phyloP scores from a whole-genome alignment of 495 filamentous ascomycete species.

The Penicillium angulare region DNA sequence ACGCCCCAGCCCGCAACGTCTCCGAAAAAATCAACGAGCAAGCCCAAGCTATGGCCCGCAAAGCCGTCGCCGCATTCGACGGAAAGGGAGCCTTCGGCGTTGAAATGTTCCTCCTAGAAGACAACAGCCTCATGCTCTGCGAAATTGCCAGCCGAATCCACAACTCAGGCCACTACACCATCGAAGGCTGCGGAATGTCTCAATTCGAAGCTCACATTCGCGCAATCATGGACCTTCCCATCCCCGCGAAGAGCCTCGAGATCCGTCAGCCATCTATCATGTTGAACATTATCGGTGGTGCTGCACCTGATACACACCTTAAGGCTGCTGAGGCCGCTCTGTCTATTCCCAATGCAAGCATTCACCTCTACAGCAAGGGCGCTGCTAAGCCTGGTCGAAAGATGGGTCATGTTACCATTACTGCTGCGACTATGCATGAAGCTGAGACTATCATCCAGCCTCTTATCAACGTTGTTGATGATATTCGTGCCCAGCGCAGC shows the following conservation, averaged over 20 bases:
- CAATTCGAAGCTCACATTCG: conserved; percentile 91
- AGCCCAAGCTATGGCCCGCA: conserved; percentile 75
- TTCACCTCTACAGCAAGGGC: conserved; percentile 92
- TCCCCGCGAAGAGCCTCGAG: conserved; percentile 57
- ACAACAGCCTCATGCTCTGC: conserved; percentile 75
- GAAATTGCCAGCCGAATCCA: conserved; percentile 95
- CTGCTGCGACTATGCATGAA: conserved; percentile 64
- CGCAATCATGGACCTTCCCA: conserved; percentile 77
- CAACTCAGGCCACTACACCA: conserved; percentile 96
- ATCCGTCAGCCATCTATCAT: conserved; percentile 76
- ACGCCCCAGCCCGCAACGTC: conserved; percentile 77
- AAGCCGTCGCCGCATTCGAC: conserved; percentile 74
- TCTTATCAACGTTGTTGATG: conserved; percentile 61
- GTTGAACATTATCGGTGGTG: conserved; percentile 93
- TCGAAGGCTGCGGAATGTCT: conserved; percentile 86
- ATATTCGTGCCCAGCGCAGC: conserved; percentile 61
- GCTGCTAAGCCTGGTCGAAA: conserved; percentile 82
- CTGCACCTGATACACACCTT: conserved; percentile 65
- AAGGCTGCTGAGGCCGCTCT: conserved; percentile 62
- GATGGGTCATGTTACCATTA: conserved; percentile 90
- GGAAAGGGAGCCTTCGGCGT: conserved; percentile 95
- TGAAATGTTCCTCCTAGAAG: conserved; percentile 89
- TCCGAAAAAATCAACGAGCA: conserved; percentile 54
- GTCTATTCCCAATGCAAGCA: conserved; percentile 56
- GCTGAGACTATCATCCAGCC: conserved; percentile 69